These are phyloP conservation scores for Spiraea crenata DNA, from an alignment of 331 rosid species.

Conservation along the genomic window DNA sequence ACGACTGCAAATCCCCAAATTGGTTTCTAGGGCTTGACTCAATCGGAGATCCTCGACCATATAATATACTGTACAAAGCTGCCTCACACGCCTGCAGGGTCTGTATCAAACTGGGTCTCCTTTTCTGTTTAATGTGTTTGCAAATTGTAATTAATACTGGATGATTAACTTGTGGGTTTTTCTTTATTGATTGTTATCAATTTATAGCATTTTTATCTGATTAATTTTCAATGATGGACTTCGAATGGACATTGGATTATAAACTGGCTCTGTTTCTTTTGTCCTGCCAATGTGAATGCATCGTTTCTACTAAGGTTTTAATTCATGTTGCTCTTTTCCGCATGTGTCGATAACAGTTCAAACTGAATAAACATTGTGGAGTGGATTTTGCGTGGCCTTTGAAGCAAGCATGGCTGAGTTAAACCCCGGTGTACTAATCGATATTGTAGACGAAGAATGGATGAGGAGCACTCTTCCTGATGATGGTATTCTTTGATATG, in stretches of 20 bases:
- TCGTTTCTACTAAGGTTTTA: not conserved
- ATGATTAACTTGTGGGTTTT: no score
- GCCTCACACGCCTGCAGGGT: no score
- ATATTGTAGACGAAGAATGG: conserved; percentile 77
- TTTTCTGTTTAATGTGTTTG: no score
- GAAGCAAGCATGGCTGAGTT: conserved; percentile 47
- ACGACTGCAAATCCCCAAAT: no score
- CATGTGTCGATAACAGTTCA: not conserved
- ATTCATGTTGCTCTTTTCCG: not conserved
- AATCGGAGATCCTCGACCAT: no score
- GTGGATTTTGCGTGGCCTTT: not conserved
- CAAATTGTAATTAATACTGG: no score
- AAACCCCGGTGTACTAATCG: conserved; percentile 58
- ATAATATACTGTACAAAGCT: no score
- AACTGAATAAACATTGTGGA: not conserved
- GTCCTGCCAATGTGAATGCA: not conserved
- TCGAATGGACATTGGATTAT: no score
- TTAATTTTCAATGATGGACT: no score
- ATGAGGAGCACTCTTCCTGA: conserved; percentile 70
- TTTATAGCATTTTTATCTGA: no score
- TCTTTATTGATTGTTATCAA: no score
- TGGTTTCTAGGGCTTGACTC: no score
- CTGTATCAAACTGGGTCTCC: not conserved
- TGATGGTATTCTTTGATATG: conserved; percentile 39
- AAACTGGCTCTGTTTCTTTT: not conserved